Conservation (phyloP, 2,329 filamentous ascomycete species). For the Alternaria rosae region DNA sequence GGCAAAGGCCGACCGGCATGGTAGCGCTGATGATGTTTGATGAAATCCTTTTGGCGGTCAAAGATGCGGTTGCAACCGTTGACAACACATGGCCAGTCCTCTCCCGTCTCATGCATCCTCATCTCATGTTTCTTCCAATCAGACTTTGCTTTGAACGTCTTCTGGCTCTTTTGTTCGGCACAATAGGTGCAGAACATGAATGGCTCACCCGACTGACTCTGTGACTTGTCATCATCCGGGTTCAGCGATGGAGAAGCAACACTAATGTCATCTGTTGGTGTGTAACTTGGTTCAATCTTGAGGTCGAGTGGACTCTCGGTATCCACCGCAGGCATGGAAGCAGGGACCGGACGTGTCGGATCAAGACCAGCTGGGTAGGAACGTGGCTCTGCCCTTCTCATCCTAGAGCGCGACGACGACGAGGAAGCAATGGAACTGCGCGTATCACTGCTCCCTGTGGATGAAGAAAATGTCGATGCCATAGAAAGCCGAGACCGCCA, state of each 20-base stretch:
- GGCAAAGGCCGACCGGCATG: slow-evolving; percentile 47
- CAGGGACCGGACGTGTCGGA: slow-evolving; percentile 41
- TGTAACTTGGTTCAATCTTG: slow-evolving; percentile 39
- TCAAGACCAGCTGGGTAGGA: slow-evolving; percentile 46
- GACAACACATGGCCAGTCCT: slow-evolving; percentile 48
- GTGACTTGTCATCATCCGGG: slow-evolving; percentile 29
- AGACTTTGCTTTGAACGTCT: slow-evolving; percentile 50
- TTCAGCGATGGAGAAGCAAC: slow-evolving; percentile 35
- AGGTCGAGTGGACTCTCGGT: slow-evolving; percentile 41
- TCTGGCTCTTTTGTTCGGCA: slow-evolving; percentile 43
- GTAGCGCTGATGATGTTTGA: slow-evolving; percentile 48
- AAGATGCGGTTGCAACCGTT: slow-evolving; percentile 46
- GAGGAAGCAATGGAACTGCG: slow-evolving; percentile 42
- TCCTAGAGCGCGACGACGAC: slow-evolving; percentile 40
- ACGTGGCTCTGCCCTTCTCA: slow-evolving; percentile 41
- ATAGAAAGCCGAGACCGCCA: slow-evolving; percentile 45
- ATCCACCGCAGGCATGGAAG: slow-evolving; percentile 42
- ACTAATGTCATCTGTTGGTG: slow-evolving; percentile 44
- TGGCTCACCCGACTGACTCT: slow-evolving; percentile 39
- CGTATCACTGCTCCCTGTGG: slow-evolving; percentile 38
- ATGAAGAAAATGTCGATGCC: slow-evolving; percentile 43
- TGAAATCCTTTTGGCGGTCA: slow-evolving; percentile 48
- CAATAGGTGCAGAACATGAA: slow-evolving; percentile 52
- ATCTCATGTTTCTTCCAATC: slow-evolving; percentile 52
- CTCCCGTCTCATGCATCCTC: slow-evolving; percentile 50